Conservation (phyloP, 2,329 filamentous ascomycete genomes). For the Fusarium vanettenii region DNA sequence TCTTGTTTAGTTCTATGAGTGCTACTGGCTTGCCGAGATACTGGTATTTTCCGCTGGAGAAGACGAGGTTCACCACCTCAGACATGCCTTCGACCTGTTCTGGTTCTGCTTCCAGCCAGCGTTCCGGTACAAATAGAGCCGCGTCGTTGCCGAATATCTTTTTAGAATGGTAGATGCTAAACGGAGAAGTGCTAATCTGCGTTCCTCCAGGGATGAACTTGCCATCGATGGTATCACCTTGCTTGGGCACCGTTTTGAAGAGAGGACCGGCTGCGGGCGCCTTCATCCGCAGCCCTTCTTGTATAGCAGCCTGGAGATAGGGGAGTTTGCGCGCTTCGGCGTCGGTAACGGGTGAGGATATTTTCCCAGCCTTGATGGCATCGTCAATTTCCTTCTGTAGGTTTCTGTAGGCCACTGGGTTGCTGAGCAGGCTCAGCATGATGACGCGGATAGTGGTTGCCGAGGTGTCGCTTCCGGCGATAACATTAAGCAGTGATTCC, state of each 20-base stretch:
- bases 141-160: constrained; percentile 54
- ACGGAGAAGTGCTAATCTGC: constrained; percentile 56
- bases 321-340: constrained; percentile 52
- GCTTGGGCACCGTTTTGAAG: constrained; percentile 48
- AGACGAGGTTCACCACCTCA: constrained; percentile 55
- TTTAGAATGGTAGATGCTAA: constrained; percentile 53
- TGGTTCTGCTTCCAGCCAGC: constrained; percentile 57
- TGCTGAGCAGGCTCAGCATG: constrained; percentile 61
- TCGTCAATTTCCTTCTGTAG: constrained; percentile 60
- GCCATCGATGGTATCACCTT: constrained; percentile 52
- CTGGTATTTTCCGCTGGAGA: constrained; percentile 55
- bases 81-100: constrained; percentile 50
- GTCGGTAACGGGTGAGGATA: constrained; percentile 47
- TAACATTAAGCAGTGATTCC: constrained; percentile 45
- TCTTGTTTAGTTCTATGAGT: constrained; percentile 57
- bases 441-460: constrained; percentile 54
- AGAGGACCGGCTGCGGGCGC: constrained; percentile 55
- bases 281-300: constrained; percentile 58
- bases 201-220: constrained; percentile 59
- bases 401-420: constrained; percentile 55
- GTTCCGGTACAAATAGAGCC: constrained; percentile 58
- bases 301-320: constrained; percentile 60
- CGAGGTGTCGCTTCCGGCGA: constrained; percentile 50
- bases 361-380: constrained; percentile 28
- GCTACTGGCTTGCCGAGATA: constrained; percentile 60